Conservation (phyloP, 1,139 yeast species). For the Torulaspora globosa region DNA sequence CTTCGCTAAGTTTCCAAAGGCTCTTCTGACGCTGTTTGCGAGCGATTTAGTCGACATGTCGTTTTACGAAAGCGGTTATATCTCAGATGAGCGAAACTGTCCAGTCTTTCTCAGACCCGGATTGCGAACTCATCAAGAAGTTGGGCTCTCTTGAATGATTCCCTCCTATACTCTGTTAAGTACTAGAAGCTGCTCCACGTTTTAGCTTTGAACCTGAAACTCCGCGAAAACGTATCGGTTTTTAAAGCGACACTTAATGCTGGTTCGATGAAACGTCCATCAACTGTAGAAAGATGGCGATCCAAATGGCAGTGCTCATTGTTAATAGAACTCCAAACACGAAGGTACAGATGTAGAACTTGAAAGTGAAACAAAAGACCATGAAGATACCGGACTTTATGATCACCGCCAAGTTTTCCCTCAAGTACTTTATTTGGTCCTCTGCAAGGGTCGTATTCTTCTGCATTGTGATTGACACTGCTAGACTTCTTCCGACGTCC, state of each 20-base stretch:
- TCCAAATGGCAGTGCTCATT: slow-evolving; percentile 13
- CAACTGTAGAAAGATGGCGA: slow-evolving; percentile 11
- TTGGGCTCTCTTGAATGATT: background rate
- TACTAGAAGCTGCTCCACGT: slow-evolving; percentile 3
- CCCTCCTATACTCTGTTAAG: background rate
- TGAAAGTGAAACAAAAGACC: slow-evolving; percentile 12
- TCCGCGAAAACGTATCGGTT: slow-evolving; percentile 7
- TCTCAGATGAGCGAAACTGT: background rate
- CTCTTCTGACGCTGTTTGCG: slow-evolving; percentile 1
- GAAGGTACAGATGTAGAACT: slow-evolving; percentile 12
- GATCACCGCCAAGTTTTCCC: slow-evolving; percentile 10
- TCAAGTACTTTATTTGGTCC: slow-evolving; percentile 11
- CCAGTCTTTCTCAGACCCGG: background rate
- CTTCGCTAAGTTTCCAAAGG: background rate
- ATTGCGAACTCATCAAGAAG: background rate
- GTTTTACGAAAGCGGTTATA: background rate
- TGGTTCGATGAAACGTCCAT: slow-evolving; percentile 1
- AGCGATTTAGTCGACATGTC: slow-evolving; percentile 4
- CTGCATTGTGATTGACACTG: slow-evolving; percentile 4
- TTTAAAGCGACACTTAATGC: background rate
- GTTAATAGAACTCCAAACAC: slow-evolving; percentile 12
- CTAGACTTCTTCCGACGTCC: background rate
- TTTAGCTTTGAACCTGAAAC: background rate
- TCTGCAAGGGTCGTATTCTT: slow-evolving; percentile 1
- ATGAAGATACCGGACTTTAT: slow-evolving; percentile 14